Base-by-base conservation (phyloP, 2,329 filamentous ascomycete species). In the Grosmannia huntii region DNA sequence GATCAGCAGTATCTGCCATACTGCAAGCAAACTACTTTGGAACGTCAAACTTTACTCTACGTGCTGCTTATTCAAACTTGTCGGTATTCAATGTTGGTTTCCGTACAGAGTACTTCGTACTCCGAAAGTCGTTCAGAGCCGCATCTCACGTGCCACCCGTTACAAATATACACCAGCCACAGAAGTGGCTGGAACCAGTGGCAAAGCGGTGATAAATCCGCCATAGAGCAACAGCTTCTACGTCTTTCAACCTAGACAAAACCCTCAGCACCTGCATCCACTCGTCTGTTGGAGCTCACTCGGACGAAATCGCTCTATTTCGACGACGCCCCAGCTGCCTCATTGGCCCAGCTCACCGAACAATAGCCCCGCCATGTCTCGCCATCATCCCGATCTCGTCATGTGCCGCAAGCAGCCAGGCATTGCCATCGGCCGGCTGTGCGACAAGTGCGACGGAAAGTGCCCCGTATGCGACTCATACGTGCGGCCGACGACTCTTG, bases 361-460 rank as follows among this genome's bases (percentile, higher is more conserved):
- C 10, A n/a, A n/a, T 56, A 9, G 53, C 54, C 54, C 38, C 52
- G 55, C 27, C 69, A 95, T 95, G 90, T 95, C 90, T 69, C 89
- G 90, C 76, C 90, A 95, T 81, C 90, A 96, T 73, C 91, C 91
- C 73, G 94, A 99, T 79, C 86, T 99, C 65, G 94, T 99, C 67
- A 97, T 97, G 92, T 99, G 94, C 83, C 91, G 92, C 77, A 99
- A 99, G 78, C 92, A 96, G 73, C 80, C 92, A 61, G 94, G 94
- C 75, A 96, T 97, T 71, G 89, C 91, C 68, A 96, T 99, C 81
- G 94, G 94, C 71, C 91, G 94, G 59, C 89, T 99, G 70, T 99
- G 94, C 81, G 94, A 99, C 78, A 99, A 99, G 77, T 99, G 94
- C 79, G 94, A 99, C 76, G 94, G 94, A 73, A 99, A 99, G 78